Evolutionary conservation across 2,329 filamentous ascomycete species (phyloP).

Genomic region (Alternaria tenuissima): DNA sequence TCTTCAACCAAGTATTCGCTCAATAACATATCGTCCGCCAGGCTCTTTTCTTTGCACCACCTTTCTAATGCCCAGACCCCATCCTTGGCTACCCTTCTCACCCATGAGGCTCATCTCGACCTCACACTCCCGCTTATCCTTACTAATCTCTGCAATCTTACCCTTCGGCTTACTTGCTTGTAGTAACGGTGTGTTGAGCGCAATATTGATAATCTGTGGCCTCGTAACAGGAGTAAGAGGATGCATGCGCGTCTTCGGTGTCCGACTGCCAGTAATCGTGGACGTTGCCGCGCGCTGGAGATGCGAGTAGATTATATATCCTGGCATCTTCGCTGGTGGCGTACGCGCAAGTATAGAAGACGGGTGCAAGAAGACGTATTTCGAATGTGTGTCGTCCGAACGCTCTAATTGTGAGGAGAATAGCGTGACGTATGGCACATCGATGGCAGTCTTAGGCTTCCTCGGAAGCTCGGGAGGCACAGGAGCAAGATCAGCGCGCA

Average conservation of each 20-base stretch:
- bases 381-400: slow-evolving; percentile 61
- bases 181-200: slow-evolving; percentile 84
- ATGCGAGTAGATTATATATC: slow-evolving; percentile 87
- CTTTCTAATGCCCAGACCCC: slow-evolving; percentile 86
- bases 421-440: slow-evolving; percentile 90
- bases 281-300: slow-evolving; percentile 73
- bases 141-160: slow-evolving; percentile 67
- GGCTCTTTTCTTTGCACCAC: slow-evolving; percentile 79
- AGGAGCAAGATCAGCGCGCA: slow-evolving; percentile 86
- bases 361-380: slow-evolving; percentile 86
- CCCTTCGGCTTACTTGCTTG: slow-evolving; percentile 91
- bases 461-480: slow-evolving; percentile 62
- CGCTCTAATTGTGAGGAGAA: slow-evolving; percentile 67
- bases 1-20: slow-evolving; percentile 56
- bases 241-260: slow-evolving; percentile 80
- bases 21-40: slow-evolving; percentile 75
- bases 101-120: slow-evolving; percentile 80
- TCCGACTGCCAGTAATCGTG: slow-evolving; percentile 41
- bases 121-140: slow-evolving; percentile 75
- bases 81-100: slow-evolving; percentile 73
- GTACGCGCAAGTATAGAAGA: slow-evolving; percentile 77
- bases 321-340: slow-evolving; percentile 66
- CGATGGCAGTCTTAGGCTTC: slow-evolving; percentile 84
- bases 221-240: slow-evolving; percentile 81
- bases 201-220: slow-evolving; percentile 77